phyloP scores from a whole-genome alignment of 108 stramenopile species.

The Nannochloropsis oceanica region DNA sequence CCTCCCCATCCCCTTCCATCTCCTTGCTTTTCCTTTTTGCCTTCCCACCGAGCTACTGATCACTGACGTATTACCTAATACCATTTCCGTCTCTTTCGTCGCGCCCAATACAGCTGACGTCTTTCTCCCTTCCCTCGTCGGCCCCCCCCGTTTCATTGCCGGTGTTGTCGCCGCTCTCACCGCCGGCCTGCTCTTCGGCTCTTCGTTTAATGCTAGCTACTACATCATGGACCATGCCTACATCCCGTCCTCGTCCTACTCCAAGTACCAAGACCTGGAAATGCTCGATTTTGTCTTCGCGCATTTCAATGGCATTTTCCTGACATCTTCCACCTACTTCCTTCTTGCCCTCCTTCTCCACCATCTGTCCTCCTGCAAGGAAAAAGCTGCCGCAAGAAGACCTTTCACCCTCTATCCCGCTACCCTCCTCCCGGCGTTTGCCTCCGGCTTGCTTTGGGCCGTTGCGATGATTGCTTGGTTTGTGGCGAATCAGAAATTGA shows the following conservation, averaged over 20 bases:
- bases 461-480: conserved; percentile 24
- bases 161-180: conserved; percentile 1
- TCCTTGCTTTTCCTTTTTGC: background rate
- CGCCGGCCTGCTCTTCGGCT: conserved; percentile 24
- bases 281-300: conserved; percentile 13
- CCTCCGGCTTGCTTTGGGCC: conserved; percentile 18
- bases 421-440: conserved; percentile 2
- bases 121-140: background rate
- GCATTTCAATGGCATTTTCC: conserved; percentile 17
- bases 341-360: background rate
- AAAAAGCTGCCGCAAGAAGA: background rate
- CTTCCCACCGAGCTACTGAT: background rate
- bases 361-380: background rate
- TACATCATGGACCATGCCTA: conserved; percentile 13
- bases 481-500: conserved; percentile 17
- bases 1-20: background rate
- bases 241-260: background rate
- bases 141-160: background rate
- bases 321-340: conserved; percentile 8
- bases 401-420: background rate
- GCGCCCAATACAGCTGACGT: background rate
- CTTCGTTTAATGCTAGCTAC: conserved; percentile 23
- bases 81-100: background rate
- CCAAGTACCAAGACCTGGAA: background rate
- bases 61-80: no score